Percentiles rank a stretch among this genome's conserved stretches.
Conservation (phyloP, 768 basidiomycete species). For the Asterophora parasitica region DNA sequence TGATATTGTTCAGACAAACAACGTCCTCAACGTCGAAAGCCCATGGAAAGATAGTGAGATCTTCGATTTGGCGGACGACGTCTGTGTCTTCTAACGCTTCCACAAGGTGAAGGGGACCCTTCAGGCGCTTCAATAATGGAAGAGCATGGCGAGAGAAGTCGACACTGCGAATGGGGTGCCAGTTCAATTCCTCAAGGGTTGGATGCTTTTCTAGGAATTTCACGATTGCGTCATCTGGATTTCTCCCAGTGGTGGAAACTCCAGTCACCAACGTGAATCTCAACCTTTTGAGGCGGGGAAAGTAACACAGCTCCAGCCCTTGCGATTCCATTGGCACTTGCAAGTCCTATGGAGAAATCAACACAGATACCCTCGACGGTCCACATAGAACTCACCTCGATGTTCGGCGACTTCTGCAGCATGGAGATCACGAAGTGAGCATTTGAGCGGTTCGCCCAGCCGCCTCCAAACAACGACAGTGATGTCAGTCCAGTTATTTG, state of each 20-base stretch:
- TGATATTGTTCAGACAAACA: constrained; percentile 25
- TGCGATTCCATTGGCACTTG: constrained; percentile 44
- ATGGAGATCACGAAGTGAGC: constrained; percentile 21
- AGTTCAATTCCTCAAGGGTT: constrained; percentile 40
- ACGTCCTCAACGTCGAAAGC: constrained; percentile 26
- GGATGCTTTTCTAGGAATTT: constrained; percentile 42
- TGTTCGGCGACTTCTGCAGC: constrained; percentile 22
- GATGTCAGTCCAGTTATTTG: constrained; percentile 23
- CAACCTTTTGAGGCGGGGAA: constrained; percentile 38
- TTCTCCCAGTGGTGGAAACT: constrained; percentile 17
- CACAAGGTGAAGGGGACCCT: constrained; percentile 30
- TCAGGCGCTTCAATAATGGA: constrained; percentile 36
- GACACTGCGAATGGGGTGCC: constrained; percentile 38
- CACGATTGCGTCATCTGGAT: constrained; percentile 30
- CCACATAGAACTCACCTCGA: constrained; percentile 22
- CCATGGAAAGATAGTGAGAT: constrained; percentile 25
- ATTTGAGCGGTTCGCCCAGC: constrained; percentile 25
- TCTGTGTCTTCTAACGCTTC: constrained; percentile 27
- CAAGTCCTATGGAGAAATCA: constrained; percentile 27
- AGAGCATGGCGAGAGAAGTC: constrained; percentile 29
- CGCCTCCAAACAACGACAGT: constrained; percentile 23
- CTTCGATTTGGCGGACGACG: constrained; percentile 28
- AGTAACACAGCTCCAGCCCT: constrained; percentile 29
- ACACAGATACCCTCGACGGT: neutral
- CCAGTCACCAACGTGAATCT: constrained; percentile 39